A percentile compares a stretch with the other conserved stretches of the same genome.
Conservation (phyloP, 179 eudicot species). For the Silene vulgaris region DNA sequence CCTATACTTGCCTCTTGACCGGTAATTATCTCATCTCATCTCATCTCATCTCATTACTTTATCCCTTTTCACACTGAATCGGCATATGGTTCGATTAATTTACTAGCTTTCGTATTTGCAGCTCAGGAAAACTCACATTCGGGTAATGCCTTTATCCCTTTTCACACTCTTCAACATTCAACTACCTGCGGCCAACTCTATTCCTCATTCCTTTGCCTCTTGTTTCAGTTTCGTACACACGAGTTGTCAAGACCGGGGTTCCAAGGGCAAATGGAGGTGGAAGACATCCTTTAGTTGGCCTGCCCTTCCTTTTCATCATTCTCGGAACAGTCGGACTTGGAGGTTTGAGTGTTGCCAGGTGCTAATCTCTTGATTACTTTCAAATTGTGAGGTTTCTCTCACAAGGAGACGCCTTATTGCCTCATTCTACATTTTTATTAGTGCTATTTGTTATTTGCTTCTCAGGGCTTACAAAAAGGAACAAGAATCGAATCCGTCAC, state of each 20-base stretch:
- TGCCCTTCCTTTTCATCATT: conserved; percentile 60
- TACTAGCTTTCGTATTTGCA: conserved; percentile 18
- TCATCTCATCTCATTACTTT: background rate
- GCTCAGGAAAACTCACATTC: conserved; percentile 30
- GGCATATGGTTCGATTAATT: too few species aligned
- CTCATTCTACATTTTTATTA: background rate
- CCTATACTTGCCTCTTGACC: conserved; percentile 48
- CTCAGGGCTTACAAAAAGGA: conserved; percentile 70
- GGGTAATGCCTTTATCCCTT: conserved; percentile 21
- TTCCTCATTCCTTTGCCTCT: background rate
- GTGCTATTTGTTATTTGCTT: background rate
- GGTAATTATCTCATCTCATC: conserved; percentile 36
- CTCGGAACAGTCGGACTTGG: conserved; percentile 57
- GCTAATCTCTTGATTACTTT: background rate
- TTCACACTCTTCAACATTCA: background rate
- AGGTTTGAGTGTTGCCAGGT: conserved; percentile 56
- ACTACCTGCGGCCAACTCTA: conserved; percentile 8
- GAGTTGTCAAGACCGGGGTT: conserved; percentile 58
- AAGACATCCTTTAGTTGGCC: conserved; percentile 41
- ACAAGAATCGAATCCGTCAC: conserved; percentile 48
- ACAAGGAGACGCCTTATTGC: background rate
- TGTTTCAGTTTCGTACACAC: conserved; percentile 31
- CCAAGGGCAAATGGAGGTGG: conserved; percentile 45
- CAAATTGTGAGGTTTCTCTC: background rate
- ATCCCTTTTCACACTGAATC: too few species aligned